These are phyloP conservation scores for Escovopsis sp. DNA, from an alignment of 2,329 filamentous ascomycete genomes.

Conservation along the genomic window DNA sequence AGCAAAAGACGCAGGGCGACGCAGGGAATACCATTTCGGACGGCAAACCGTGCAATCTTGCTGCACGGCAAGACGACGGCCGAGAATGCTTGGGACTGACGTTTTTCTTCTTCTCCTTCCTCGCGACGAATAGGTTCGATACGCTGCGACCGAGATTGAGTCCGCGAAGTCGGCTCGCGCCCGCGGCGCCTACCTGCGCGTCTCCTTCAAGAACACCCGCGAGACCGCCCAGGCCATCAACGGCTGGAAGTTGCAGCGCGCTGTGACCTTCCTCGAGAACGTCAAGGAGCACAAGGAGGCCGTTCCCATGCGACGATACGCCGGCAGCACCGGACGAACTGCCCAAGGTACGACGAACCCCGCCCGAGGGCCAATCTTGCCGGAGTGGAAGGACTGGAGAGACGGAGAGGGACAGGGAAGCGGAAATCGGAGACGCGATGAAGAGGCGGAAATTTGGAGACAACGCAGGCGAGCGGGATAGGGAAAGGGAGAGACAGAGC, in stretches of 20 bases:
- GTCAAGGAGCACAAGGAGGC: conserved; percentile 95
- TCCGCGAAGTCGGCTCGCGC: conserved; percentile 90
- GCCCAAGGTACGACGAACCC: conserved; percentile 72
- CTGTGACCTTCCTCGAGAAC: conserved; percentile 94
- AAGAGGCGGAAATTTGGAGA: neutral
- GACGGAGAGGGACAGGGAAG: neutral
- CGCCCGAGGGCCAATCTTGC: too few relatives aligned
- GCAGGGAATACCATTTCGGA: too few relatives aligned
- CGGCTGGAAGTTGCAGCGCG: conserved; percentile 94
- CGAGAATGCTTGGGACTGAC: conserved; percentile 10
- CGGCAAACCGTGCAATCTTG: too few relatives aligned
- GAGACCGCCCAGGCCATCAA: conserved; percentile 99
- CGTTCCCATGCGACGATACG: conserved; percentile 95
- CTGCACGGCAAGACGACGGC: too few relatives aligned
- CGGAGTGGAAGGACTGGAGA: neutral
- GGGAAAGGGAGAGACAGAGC: too few relatives aligned
- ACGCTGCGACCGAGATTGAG: conserved; percentile 82
- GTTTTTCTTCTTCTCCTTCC: neutral
- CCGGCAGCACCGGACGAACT: conserved; percentile 85
- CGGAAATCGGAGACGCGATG: neutral
- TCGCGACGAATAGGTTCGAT: conserved; percentile 57
- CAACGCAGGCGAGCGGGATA: too few relatives aligned
- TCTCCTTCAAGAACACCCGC: conserved; percentile 99
- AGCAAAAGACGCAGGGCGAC: neutral
- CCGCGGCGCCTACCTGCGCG: conserved; percentile 96